Base-by-base conservation (phyloP, 306 rosid species). In the Rosa persica region DNA sequence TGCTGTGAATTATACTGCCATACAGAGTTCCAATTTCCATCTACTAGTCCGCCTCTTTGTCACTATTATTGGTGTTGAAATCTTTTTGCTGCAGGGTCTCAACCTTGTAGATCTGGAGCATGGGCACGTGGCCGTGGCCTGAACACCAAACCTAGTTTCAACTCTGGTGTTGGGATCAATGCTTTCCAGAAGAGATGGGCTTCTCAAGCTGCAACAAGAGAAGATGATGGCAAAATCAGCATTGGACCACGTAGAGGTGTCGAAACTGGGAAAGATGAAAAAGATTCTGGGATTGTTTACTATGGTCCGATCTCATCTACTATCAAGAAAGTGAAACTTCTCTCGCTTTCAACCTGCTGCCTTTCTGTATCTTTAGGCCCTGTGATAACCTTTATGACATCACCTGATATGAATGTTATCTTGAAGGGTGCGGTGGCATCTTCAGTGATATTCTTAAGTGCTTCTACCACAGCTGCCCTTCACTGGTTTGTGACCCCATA, bases 341-440 rank as follows among this genome's bases (percentile, higher is more conserved):
- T 95, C 36, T 95, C 98, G 42, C 90, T 95, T 48, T 92, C 98
- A 12, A 95, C 98, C 23, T 95, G 98, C 89, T 95, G 99, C 79
- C 91, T 91, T 75, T 93, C 98, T 0, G 94, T 91, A 23, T 95
- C 99, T 0, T 84, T 93, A 0, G 99, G 97, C 66, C 99, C 99
- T 0, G 98, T 93, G 75, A 83, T 95, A 76, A 95, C 98, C 57
- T 95, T 92, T 88, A 91, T 95, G 99, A 91, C 98, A 49, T 88
- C 93, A 46, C 92, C 99, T 0, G 97, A 87, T 70, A 87, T 88
- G 92, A 95, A 95, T 83, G 99, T 95, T 72, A 93, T 93, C 87
- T 83, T 95, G 67, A 95, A 95, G 81, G 96, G 98, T 71, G 98
- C 94, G 1, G 95, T 95, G 42, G 98, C 98, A 65, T 86, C 97